Base-by-base conservation (phyloP, 257 asterid species). In the Handroanthus guayacan region DNA sequence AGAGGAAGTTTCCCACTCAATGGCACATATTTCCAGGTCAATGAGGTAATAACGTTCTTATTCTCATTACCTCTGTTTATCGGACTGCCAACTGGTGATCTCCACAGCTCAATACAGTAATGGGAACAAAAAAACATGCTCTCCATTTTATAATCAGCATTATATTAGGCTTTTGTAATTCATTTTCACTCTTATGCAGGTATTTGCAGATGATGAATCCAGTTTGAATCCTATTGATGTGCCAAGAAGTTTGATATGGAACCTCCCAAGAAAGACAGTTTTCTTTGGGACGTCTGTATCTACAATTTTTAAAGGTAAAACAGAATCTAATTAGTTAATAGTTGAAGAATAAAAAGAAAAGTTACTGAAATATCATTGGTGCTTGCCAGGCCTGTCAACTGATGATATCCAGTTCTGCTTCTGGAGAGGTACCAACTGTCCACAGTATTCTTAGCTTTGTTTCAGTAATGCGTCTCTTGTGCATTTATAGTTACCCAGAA, bases 1-100 rank as follows among this genome's bases (percentile, higher is more conserved):
- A 85, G 94, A 82, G 99, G 99, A 67, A 88, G 97, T 80, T 95
- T 95, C 87, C 98, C 98, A 8, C 91, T 95, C 75, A 95, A 95
- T 62, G 99, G 99, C 72, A 95, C 99, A 63, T 95, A 95, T 76
- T 95, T 95, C 88, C 99, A 92, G 82, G 98, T 95, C 75, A 95
- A 95, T 50, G 99, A 95, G 97, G 99, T 95, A 84, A 71, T 45
- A 69, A 9, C 10, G 63, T 63, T 71, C 48, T 67, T 67, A 44
- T 63, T 13, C 43, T 80, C 69, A 20, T 45, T 47, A 75, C 55
- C 52, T 17, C n/a, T 50, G 56, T n/a, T 54, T 67, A 77, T 25
- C 18, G 41, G 57, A 50, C 66, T 31, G 17, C 25, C 74, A 68
- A 62, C 56, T 45, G 63, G 16, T 16, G 3, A 62, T 51, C 56